Evolutionary conservation across 805 yeast genomes (phyloP), one percentile per base, ranked within the genome.

Genomic region (Wickerhamiella hasegawae): DNA sequence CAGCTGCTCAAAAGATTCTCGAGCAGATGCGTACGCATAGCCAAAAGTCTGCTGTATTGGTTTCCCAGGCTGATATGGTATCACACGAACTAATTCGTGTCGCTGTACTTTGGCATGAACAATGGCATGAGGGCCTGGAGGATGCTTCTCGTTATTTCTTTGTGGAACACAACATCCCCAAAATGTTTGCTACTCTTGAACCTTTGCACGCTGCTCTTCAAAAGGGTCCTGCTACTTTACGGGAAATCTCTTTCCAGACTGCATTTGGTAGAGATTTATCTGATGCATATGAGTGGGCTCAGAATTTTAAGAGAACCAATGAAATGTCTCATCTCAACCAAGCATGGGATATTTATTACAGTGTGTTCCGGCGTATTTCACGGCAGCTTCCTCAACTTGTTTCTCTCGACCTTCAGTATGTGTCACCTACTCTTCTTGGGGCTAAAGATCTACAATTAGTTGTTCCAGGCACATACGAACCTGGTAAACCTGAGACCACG

Each of bases 121-220:
- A 79, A 52, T 90, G 99, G 98, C 85, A 84, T 47, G 97, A 87
- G 58, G 96, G 94, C 2, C 63, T 90, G 22, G 99, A 90, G 53
- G 95, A 90, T 60, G 98, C 98, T 0, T 84, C 95, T 3, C 66
- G 95, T 40, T 68, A 80, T 35, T 90, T 77, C 60, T 87, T 84
- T 56, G 94, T 92, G 24, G 98, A 90, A 42, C 90, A 83, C 47
- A 84, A 90, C 50, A 79, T 87, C 10, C 94, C 84, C 36, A 84
- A 82, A 54, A 90, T 90, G 97, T 80, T 81, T 57, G 75, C 81
- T 14, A 84, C 84, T 1, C 58, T 90, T 34, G 93, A 82, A 43
- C 96, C 96, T 2, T 59, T 90, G 34, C 96, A 90, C 56, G 73
- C 72, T 47, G 68, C 82, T 72, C 62, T 90, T 4, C 80, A 77